phyloP scores from a whole-genome alignment of 192 early-diverging fungal genomes.

The Cetraspora pellucida region DNA sequence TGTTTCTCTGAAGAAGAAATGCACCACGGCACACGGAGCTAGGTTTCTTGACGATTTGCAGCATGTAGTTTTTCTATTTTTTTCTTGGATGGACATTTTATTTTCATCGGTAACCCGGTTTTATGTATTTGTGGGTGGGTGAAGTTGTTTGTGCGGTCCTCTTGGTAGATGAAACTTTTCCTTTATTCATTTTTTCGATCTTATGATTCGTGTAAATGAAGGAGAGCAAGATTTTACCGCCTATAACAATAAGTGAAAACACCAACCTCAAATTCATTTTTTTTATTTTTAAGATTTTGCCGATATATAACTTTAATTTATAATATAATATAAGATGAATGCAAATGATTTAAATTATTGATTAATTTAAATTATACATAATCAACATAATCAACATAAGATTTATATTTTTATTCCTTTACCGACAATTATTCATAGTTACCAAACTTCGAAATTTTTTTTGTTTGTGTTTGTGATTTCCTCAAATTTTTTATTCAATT shows the following conservation, averaged over 20 bases:
- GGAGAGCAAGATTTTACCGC: neutral
- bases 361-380: neutral
- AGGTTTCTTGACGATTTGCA: conserved; percentile 21
- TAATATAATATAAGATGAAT: too few species aligned
- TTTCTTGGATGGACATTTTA: neutral
- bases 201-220: neutral
- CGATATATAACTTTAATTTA: too few species aligned
- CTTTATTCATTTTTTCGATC: neutral
- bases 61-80: conserved; percentile 6
- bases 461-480: conserved; percentile 26
- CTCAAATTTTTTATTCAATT: conserved; percentile 9
- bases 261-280: neutral
- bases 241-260: neutral
- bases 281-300: too few species aligned
- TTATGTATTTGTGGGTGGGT: neutral
- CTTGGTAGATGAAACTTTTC: neutral
- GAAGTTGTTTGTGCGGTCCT: neutral
- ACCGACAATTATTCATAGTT: neutral
- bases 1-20: conserved; percentile 1
- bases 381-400: neutral
- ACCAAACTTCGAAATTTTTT: conserved; percentile 24
- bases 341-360: too few species aligned
- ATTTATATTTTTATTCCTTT: neutral
- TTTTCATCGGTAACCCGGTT: neutral
- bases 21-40: conserved; percentile 23